Base-by-base conservation (phyloP, 164 flowering plant genomes). In the Vitis cinerea region DNA sequence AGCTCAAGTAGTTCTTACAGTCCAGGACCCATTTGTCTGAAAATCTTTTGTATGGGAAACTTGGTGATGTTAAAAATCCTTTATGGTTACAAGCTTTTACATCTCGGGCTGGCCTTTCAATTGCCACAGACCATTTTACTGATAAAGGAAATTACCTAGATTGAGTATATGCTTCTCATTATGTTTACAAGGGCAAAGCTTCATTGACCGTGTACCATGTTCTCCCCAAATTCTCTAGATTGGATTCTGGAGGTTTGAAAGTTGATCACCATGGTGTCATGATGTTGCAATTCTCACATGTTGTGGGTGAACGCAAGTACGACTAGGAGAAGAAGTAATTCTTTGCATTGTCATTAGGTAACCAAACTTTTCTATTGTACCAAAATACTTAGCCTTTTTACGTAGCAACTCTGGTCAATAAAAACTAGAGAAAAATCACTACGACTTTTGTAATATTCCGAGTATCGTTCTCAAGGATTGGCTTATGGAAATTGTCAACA, bases 131-230 rank as follows among this genome's bases (percentile, higher is more conserved):
- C 60, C 64, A 64, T 65, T 63, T 48, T 53, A 37, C 57, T 4
- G 50, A 62, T 63, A 63, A 68, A 70, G 87, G 78, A 61, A 65
- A 47, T 23, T 23, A 7, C 49, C 50, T 78, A 13, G 75, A 70
- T 53, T 67, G 71, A 48, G 29, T 81, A 27, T 85, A 62, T 79
- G 93, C 88, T 11, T 74, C 81, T 19, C 89, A 80, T 77, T 62
- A 79, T 15, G 53, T 94, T 60, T 94, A 57, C 80, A 94, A 94
- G 83, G 98, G 98, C 10, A 94, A 90, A 81, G 91, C 92, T 67
- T 87, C 95, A n/a, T 85, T 94, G 19, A 74, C 82, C 31, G 64
- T 85, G 61, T 4, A 7, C 11, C 97, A 97, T 59, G n/a, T 79
- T 66, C 81, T 82, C 2, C 97, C 98, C n/a, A 86, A 77, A 56